Percentiles rank a stretch among this genome's conserved stretches.
phyloP scores from a whole-genome alignment of 2,329 filamentous ascomycete species.

The Metarhizium guizhouense region DNA sequence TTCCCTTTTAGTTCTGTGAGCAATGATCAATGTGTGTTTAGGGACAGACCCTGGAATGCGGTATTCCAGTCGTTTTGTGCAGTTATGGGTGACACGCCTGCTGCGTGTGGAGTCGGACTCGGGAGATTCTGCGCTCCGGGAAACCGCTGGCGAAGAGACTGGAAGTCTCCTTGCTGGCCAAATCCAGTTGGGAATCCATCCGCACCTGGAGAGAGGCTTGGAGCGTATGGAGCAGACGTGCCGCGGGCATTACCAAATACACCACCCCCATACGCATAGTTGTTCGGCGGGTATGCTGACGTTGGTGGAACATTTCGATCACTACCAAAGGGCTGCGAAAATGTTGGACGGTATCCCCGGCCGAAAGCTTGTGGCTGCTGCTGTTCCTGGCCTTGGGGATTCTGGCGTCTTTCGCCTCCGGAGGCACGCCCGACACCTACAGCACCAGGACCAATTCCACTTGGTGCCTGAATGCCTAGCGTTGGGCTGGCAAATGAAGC shows the following conservation, averaged over 20 bases:
- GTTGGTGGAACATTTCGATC: slow-evolving; percentile 32
- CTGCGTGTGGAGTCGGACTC: slow-evolving; percentile 24
- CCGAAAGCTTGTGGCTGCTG: slow-evolving; percentile 27
- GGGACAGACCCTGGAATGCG: slow-evolving; percentile 62
- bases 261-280: slow-evolving; percentile 25
- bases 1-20: neutral
- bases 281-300: slow-evolving; percentile 24
- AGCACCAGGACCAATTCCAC: slow-evolving; percentile 56
- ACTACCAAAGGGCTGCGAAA: slow-evolving; percentile 29
- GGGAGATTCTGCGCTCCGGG: slow-evolving; percentile 30
- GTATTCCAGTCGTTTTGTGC: slow-evolving; percentile 51
- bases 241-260: slow-evolving; percentile 24
- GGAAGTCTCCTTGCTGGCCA: slow-evolving; percentile 33
- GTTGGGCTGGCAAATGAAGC: slow-evolving; percentile 83
- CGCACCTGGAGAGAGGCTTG: slow-evolving; percentile 17
- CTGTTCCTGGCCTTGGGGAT: slow-evolving; percentile 29
- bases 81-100: slow-evolving; percentile 31
- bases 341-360: slow-evolving; percentile 34
- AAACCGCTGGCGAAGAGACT: slow-evolving; percentile 38
- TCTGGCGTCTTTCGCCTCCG: slow-evolving; percentile 37
- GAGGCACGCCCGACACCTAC: slow-evolving; percentile 47
- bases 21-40: slow-evolving; percentile 48
- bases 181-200: slow-evolving; percentile 22
- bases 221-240: slow-evolving; percentile 18
- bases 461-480: slow-evolving; percentile 61